A percentile compares a stretch with the other conserved stretches of the same genome.
These are phyloP conservation scores for Podospora anserina DNA, from an alignment of 495 filamentous ascomycete species.

Conservation along the genomic window DNA sequence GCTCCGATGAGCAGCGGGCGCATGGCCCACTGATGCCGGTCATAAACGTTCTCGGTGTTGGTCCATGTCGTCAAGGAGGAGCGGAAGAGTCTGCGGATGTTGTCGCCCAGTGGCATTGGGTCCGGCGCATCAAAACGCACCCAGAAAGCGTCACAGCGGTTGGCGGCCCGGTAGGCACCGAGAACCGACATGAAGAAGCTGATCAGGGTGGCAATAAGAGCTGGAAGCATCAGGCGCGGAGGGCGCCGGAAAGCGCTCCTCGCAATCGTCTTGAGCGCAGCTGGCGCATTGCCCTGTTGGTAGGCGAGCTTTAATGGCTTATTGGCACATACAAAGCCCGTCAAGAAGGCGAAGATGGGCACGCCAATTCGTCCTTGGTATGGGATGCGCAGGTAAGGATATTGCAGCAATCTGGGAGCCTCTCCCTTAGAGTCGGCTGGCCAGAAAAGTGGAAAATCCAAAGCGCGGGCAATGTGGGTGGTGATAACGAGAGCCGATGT, in stretches of 20 bases:
- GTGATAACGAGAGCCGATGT: slow-evolving; percentile 62
- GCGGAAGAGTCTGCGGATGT: slow-evolving; percentile 39
- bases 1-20: slow-evolving; percentile 58
- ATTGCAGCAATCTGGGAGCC: slow-evolving; percentile 53
- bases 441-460: slow-evolving; percentile 55
- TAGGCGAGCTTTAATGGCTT: slow-evolving; percentile 59
- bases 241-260: slow-evolving; percentile 63
- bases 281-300: slow-evolving; percentile 50
- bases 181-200: slow-evolving; percentile 55
- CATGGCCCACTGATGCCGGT: slow-evolving; percentile 65
- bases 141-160: slow-evolving; percentile 58
- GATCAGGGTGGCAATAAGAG: slow-evolving; percentile 57
- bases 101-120: slow-evolving; percentile 31
- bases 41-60: slow-evolving; percentile 55
- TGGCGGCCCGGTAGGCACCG: slow-evolving; percentile 55
- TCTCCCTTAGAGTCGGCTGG: slow-evolving; percentile 48
- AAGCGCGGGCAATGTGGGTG: slow-evolving; percentile 60
- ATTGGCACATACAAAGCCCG: slow-evolving; percentile 64
- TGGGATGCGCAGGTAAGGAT: slow-evolving; percentile 59
- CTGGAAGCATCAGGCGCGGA: slow-evolving; percentile 58
- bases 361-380: slow-evolving; percentile 63
- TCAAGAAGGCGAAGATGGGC: slow-evolving; percentile 63
- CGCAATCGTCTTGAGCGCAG: slow-evolving; percentile 53
- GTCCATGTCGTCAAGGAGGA: slow-evolving; percentile 57
- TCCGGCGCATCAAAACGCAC: slow-evolving; percentile 52